phyloP scores from a whole-genome alignment of 106 monocot genomes.

The Dendrobium officinale region DNA sequence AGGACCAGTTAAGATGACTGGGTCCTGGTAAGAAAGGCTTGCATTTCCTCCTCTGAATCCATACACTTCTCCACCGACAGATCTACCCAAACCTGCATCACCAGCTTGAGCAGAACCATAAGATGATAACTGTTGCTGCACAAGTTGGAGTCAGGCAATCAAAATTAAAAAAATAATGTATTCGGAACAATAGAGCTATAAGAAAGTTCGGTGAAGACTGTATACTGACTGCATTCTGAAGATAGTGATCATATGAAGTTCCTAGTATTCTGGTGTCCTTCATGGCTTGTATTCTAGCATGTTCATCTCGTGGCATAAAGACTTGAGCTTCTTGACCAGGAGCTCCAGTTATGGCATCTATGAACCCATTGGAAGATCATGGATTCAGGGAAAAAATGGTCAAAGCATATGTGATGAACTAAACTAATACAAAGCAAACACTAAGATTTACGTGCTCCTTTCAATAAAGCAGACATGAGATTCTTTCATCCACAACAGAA shows the following conservation, averaged over 20 bases:
- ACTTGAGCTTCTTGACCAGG: neutral
- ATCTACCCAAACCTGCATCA: neutral
- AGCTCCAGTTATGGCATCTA: constrained; percentile 3
- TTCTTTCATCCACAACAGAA: no score
- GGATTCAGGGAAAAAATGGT: neutral
- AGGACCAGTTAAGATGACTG: neutral
- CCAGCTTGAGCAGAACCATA: constrained; percentile 8
- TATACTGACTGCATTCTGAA: neutral
- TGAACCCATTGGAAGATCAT: neutral
- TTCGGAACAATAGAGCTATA: neutral
- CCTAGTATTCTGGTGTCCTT: constrained; percentile 2
- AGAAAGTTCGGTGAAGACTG: neutral
- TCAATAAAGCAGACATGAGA: neutral
- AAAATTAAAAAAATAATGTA: neutral
- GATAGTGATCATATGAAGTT: constrained; percentile 1
- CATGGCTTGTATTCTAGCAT: constrained; percentile 2
- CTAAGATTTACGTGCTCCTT: neutral
- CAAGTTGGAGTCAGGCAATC: neutral
- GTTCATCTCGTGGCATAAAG: neutral
- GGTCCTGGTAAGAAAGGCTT: neutral
- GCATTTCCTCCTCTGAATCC: constrained; percentile 6
- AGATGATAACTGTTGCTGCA: constrained; percentile 8
- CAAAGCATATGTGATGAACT: neutral
- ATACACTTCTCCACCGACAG: neutral
- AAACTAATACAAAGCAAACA: neutral